Base-by-base conservation (phyloP, 768 basidiomycete species). In the Polyporus arcularius region DNA sequence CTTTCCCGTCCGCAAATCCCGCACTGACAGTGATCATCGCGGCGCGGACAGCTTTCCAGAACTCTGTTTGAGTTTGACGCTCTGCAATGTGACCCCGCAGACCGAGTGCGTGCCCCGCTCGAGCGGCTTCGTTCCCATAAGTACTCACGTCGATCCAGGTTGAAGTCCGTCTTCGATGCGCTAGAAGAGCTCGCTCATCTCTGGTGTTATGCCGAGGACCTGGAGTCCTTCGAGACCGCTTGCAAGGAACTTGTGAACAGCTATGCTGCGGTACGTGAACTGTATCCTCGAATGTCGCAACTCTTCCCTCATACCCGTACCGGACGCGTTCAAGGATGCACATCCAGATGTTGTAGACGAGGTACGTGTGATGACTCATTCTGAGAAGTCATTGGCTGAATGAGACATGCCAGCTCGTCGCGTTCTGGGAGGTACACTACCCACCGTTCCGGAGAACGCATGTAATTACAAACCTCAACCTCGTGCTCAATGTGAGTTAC, bases 61-160 rank as follows among this genome's bases (percentile, higher is more conserved):
- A 62, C 76, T 85, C 68, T 87, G 85, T 65, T 70, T 85, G 30
- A 90, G 87, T 63, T 75, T 92, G 43, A 84, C 87, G 4, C 75
- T 92, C 15, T 85, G 84, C 66, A 89, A 88, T 69, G 80, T 89
- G 30, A 85, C 88, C 12, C 75, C 88, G 3, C 85, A 85, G 32
- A 79, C 79, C 39, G 88, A 89, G 89, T 91, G 68, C 65, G 85
- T 75, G 15, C 41, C 40, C 46, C 21, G 40, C 53, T 15, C 3
- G 4, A 15, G 16, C 50, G 49, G 52, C 35, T 41, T 15, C 52
- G 38, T 4, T 16, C 42, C 26, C 14, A 14, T n/a, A 30, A 50
- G 16, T 40, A 50, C 42, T 60, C n/a, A 31, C 39, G 6, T 21
- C 14, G 39, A 26, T 40, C 4, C 59, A 90, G 89, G 64, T 72